These are phyloP conservation scores for Calonectria multiphialidica DNA, from an alignment of 2,329 filamentous ascomycete genomes.

Conservation along the genomic window DNA sequence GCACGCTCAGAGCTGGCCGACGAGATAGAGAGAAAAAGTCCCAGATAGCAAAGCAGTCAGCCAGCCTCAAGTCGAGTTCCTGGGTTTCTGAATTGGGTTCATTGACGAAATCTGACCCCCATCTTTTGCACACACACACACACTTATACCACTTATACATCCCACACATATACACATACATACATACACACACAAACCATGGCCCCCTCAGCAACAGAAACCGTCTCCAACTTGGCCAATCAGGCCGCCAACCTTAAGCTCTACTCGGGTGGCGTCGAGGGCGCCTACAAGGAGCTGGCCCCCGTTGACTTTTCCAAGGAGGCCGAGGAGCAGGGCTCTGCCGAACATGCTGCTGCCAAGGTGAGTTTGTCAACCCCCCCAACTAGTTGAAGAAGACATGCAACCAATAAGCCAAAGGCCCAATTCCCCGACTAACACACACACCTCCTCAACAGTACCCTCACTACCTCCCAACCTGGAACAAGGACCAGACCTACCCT, in stretches of 20 bases:
- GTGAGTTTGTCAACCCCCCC: constrained; percentile 29
- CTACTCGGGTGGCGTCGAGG: constrained; percentile 42
- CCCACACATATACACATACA: background rate
- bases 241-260: constrained; percentile 41
- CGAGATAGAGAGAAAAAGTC: background rate
- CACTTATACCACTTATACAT: background rate
- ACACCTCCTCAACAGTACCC: constrained; percentile 62
- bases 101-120: background rate
- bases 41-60: background rate
- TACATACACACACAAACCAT: constrained; percentile 19
- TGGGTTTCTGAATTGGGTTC: background rate
- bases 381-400: too few species aligned
- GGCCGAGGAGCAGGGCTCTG: constrained; percentile 35
- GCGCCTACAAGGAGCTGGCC: constrained; percentile 41
- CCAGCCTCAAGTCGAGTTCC: background rate
- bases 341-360: constrained; percentile 39
- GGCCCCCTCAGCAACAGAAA: constrained; percentile 43
- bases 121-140: background rate
- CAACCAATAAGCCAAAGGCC: background rate
- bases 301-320: constrained; percentile 36
- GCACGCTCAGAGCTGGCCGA: background rate
- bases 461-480: constrained; percentile 81
- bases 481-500: constrained; percentile 72
- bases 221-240: constrained; percentile 20
- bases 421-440: background rate